Evolutionary conservation across 164 flowering plant species (phyloP).

Genomic region (Sedum album): DNA sequence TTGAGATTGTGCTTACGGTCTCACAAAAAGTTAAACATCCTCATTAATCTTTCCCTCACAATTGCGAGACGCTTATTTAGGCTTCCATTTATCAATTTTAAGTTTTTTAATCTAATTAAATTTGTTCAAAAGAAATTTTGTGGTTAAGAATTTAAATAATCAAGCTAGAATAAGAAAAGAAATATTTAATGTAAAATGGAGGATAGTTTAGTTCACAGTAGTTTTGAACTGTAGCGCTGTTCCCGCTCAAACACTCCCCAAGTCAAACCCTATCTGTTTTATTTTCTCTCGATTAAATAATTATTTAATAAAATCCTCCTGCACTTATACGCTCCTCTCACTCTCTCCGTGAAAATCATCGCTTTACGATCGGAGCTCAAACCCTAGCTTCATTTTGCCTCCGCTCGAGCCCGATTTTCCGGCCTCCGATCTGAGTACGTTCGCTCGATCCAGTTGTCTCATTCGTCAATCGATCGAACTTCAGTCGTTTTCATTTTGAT

Average conservation of each 20-base stretch:
- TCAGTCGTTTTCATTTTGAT: neutral
- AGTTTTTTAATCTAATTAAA: too few relatives aligned
- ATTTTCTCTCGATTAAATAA: neutral
- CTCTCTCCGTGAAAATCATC: neutral
- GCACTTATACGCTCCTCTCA: neutral
- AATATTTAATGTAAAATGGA: too few relatives aligned
- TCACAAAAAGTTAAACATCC: too few relatives aligned
- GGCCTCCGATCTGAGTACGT: neutral
- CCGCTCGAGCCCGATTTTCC: neutral
- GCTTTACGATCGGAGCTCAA: neutral
- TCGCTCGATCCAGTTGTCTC: neutral
- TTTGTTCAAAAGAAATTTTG: too few relatives aligned
- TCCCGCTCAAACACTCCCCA: neutral
- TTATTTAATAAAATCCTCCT: neutral
- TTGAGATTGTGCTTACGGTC: too few relatives aligned
- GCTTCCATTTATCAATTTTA: too few relatives aligned
- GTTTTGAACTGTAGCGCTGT: constrained; percentile 1
- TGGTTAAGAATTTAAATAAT: too few relatives aligned
- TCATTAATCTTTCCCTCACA: too few relatives aligned
- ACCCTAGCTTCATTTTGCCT: neutral
- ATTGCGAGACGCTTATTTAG: too few relatives aligned
- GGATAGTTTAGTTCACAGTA: too few relatives aligned
- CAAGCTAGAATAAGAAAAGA: too few relatives aligned
- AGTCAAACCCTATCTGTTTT: neutral
- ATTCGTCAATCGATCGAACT: neutral